Base-by-base conservation (phyloP, 148 eudicot species). In the Camellia sinensis region DNA sequence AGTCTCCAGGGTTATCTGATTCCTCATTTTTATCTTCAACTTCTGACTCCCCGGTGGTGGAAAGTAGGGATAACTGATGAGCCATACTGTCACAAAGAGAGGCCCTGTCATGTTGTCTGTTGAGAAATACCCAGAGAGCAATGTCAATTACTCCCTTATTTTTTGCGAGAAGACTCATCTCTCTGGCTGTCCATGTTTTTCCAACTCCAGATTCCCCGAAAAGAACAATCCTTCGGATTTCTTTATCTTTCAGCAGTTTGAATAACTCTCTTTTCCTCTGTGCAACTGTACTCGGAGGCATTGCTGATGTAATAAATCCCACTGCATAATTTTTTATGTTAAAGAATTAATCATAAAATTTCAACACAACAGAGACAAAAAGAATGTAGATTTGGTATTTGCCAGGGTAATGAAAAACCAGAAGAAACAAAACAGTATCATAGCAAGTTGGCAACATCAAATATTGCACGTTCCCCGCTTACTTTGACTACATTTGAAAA, bases 191-290 rank as follows among this genome's bases (percentile, higher is more conserved):
- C 80, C 80, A 77, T 77, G 80, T 77, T 66, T 77, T 77, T 77
- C 88, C 67, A 82, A 85, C 8, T 63, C 86, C 70, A 78, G 90
- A 67, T 88, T 88, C 52, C 19, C 80, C 80, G 17, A 15, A 8
- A 67, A 77, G 72, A 48, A 77, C 63, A 52, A 77, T 46, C 0
- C 46, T 77, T 22, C 21, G 13, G 21, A 37, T 17, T 50, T 66
- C 2, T 8, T 5, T 7, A 50, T 67, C n/a, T 3, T 66, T 2
- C 14, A 77, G 80, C 57, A 77, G 63, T 7, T 67, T 0, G 50
- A 8, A 50, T 66, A 88, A 79, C 37, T 57, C 60, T 8, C 40
- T 79, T n/a, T 76, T 54, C 40, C 78, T 75, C 61, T 71, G 60
- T 2, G 17, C 67, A 41, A 37, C 4, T 66, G 59, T 66, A 69